A percentile compares a stretch with the other conserved stretches of the same genome.
phyloP scores from a whole-genome alignment of 768 basidiomycete species.

The Lactarius indigo region DNA sequence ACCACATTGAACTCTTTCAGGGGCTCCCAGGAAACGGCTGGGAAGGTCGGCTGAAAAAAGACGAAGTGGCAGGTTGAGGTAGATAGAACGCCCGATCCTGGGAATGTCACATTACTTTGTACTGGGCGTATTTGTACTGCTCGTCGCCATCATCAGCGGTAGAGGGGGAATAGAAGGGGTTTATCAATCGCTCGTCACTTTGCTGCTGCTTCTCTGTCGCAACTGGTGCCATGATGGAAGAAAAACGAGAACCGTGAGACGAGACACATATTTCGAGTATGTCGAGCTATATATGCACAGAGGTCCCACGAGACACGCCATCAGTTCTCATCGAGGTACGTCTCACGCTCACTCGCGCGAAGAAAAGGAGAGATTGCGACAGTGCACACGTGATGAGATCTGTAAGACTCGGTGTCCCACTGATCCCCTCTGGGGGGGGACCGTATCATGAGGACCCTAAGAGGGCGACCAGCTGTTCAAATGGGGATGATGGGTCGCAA shows the following conservation, averaged over 20 bases:
- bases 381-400: slow-evolving; percentile 31
- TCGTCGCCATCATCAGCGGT: slow-evolving; percentile 48
- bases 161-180: slow-evolving; percentile 68
- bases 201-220: neutral
- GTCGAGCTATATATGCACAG: too few species aligned
- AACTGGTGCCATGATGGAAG: slow-evolving; percentile 15
- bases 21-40: slow-evolving; percentile 61
- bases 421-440: neutral
- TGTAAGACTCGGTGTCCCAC: neutral
- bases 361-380: slow-evolving; percentile 30
- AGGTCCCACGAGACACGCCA: neutral
- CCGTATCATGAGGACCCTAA: neutral
- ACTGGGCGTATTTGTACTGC: slow-evolving; percentile 52
- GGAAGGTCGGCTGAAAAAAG: slow-evolving; percentile 54
- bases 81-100: neutral
- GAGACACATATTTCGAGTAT: neutral
- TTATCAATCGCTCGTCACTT: slow-evolving; percentile 36
- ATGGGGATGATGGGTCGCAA: too few species aligned
- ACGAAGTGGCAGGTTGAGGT: neutral
- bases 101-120: slow-evolving; percentile 44
- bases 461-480: neutral
- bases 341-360: slow-evolving; percentile 26
- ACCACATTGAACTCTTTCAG: slow-evolving; percentile 53
- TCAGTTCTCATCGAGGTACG: neutral
- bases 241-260: neutral